Conservation (phyloP, 148 eudicot genomes). For the Camellia sinensis region DNA sequence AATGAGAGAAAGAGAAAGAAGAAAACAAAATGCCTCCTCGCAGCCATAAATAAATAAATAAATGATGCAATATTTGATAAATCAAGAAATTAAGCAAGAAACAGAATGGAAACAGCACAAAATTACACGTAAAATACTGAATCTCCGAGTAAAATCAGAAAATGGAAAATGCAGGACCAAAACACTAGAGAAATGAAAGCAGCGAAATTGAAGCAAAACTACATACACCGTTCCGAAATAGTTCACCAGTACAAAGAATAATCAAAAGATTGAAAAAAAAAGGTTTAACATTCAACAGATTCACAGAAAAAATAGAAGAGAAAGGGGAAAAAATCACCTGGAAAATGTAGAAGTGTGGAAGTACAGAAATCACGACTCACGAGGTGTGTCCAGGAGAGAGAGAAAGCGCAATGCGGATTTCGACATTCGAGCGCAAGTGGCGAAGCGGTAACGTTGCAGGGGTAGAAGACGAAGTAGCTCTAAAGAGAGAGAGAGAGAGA, state of each 20-base stretch:
- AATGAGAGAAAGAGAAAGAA: background rate
- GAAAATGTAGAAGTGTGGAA: background rate
- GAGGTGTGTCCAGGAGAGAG: constrained; percentile 6
- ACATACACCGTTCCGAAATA: background rate
- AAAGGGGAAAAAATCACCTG: background rate
- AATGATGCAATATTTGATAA: background rate
- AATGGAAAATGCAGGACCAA: constrained; percentile 1
- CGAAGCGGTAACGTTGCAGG: background rate
- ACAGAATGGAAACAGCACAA: too few relatives aligned
- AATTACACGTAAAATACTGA: background rate
- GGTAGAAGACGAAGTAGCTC: background rate
- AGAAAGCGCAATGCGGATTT: constrained; percentile 15
- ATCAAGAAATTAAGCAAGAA: background rate
- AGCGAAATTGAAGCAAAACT: background rate
- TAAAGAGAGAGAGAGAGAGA: constrained; percentile 17
- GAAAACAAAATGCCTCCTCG: background rate
- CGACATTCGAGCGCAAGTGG: background rate
- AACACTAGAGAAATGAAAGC: too few relatives aligned
- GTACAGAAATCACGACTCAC: constrained; percentile 9
- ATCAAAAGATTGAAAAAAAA: too few relatives aligned
- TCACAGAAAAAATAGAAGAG: background rate
- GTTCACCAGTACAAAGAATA: background rate
- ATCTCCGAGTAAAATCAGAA: background rate
- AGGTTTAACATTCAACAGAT: too few relatives aligned
- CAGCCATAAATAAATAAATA: background rate